A percentile compares a stretch with the other conserved stretches of the same genome.
phyloP scores from a whole-genome alignment of 2,329 filamentous ascomycete genomes.

The Fusarium nematophilum region DNA sequence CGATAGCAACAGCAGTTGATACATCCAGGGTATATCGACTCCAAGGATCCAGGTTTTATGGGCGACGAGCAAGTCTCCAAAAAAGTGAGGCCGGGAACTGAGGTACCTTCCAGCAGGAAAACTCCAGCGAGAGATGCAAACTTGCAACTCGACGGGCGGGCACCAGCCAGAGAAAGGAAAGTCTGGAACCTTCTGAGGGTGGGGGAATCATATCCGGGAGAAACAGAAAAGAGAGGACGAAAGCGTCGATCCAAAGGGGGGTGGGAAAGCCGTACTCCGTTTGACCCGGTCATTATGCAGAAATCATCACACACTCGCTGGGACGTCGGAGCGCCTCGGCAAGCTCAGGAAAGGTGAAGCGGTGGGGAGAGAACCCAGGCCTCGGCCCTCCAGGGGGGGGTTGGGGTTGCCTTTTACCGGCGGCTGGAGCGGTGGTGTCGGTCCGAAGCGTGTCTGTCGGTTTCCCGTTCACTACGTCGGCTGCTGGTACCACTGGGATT shows the following conservation, averaged over 20 bases:
- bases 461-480: constrained; percentile 57
- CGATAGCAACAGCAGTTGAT: constrained; percentile 40
- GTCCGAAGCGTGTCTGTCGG: constrained; percentile 54
- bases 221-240: constrained; percentile 41
- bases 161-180: constrained; percentile 41
- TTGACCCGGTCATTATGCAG: constrained; percentile 44
- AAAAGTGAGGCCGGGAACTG: constrained; percentile 21
- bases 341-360: constrained; percentile 32
- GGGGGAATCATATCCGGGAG: constrained; percentile 39
- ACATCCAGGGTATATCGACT: constrained; percentile 42
- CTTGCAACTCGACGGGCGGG: constrained; percentile 43
- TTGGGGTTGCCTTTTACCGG: constrained; percentile 44
- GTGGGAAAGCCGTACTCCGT: constrained; percentile 43
- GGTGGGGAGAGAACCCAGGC: constrained; percentile 34
- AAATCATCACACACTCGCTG: constrained; percentile 47
- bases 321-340: constrained; percentile 36
- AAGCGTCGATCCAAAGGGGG: constrained; percentile 42
- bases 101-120: constrained; percentile 42
- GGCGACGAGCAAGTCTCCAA: constrained; percentile 36
- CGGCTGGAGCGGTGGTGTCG: constrained; percentile 54
- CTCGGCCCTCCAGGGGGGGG: constrained; percentile 28
- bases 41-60: constrained; percentile 33
- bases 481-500: constrained; percentile 50
- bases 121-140: constrained; percentile 43
- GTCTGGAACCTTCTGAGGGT: constrained; percentile 33